Base-by-base conservation (phyloP, 495 filamentous ascomycete genomes). In the Neurospora cerealis region DNA sequence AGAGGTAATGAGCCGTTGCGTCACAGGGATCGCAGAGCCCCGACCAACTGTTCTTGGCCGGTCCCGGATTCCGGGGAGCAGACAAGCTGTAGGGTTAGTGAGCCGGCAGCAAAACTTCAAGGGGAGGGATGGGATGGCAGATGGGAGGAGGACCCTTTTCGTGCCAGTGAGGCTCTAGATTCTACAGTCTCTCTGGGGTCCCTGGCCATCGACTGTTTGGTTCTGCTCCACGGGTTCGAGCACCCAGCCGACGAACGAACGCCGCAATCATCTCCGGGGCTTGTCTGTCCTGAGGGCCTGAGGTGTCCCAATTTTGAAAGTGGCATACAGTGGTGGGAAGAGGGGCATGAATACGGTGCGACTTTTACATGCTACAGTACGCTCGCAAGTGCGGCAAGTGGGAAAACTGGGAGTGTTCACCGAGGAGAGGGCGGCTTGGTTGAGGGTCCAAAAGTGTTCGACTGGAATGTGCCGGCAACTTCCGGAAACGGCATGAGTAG, bases 401-500 rank as follows among this genome's bases (percentile, higher is more conserved):
- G 28, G 54, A 34, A 36, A 66, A 66, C 28, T 66, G 54, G 5
- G 54, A 66, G 54, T 66, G 24, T 66, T 66, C 15, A 66, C 54
- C 54, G 54, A 66, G 15, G 28, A 66, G 54, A 62, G 54, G 54
- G 54, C 28, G 54, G 54, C 54, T 62, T 62, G 54, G 24, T 19
- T 19, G 54, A 62, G 54, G 54, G 54, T 66, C 13, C 54, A 32
- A 66, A 66, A 36, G 54, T 34, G 28, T 19, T 66, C n/a, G 54
- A 69, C 36, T 73, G 60, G 72, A 73, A 73, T 73, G 72, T 40
- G 7, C 48, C 72, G 60, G 72, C 48, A 69, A 24, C 72, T 42
- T 60, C 72, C 72, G 72, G 54, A 73, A 73, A 38, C 72, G 54
- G 72, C 71, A 66, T 62, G 54, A 9, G 28, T 15, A 34, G 54